A percentile compares a stretch with the other conserved stretches of the same genome.
These are phyloP conservation scores for Tylopilus intermedius DNA, from an alignment of 768 basidiomycete genomes.

Conservation along the genomic window DNA sequence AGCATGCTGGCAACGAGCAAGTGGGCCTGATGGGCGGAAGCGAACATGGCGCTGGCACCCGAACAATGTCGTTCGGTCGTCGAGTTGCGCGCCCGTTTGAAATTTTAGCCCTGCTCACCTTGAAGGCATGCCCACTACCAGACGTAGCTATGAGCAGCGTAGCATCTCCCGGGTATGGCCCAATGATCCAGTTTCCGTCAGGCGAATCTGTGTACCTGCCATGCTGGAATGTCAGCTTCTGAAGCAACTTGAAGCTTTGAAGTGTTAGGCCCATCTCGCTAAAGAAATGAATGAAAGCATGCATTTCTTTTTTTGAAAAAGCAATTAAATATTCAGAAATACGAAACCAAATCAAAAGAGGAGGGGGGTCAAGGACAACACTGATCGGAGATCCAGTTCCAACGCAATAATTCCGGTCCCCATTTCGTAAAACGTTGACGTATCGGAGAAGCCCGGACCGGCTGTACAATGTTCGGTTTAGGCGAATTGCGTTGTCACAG, in stretches of 20 bases:
- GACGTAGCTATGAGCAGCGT: constrained; percentile 78
- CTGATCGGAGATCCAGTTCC: background rate
- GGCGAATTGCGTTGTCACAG: background rate
- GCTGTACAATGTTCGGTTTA: background rate
- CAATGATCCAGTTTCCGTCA: constrained; percentile 87
- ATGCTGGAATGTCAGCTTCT: background rate
- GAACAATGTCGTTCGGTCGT: background rate
- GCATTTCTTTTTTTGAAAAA: background rate
- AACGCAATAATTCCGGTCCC: background rate
- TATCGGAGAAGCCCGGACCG: background rate
- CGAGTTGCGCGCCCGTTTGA: background rate
- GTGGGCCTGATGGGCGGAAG: background rate
- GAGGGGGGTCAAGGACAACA: constrained; percentile 9
- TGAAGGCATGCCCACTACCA: constrained; percentile 86
- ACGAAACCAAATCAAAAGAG: background rate
- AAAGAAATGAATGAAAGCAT: background rate
- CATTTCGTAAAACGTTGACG: background rate
- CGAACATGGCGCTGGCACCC: background rate
- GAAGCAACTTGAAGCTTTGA: background rate
- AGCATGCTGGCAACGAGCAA: background rate
- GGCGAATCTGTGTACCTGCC: constrained; percentile 85
- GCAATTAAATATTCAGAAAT: background rate
- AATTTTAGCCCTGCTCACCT: constrained; percentile 40
- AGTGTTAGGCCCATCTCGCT: background rate
- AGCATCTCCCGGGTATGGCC: constrained; percentile 54